Base-by-base conservation (phyloP, 2,329 filamentous ascomycete genomes). In the Monosporascus ibericus region DNA sequence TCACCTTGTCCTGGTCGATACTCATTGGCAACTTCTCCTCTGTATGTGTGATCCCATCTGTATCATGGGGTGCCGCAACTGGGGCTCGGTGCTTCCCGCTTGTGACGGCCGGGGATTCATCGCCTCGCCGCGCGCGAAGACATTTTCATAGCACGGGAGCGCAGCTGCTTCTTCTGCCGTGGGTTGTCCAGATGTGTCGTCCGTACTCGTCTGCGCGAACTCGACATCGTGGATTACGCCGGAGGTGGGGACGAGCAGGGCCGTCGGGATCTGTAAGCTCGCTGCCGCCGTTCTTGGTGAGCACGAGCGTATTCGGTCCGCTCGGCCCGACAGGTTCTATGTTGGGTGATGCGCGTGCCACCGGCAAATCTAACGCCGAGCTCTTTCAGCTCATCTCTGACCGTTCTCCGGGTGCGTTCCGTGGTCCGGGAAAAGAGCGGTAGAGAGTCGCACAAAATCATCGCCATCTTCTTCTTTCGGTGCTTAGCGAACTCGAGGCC, bases 211-310 rank as follows among this genome's bases (percentile, higher is more conserved):
- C 3, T 75, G 73, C 34, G 68, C 61, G 57, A 78, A 78, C 5
- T 63, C 59, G 1, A 72, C 74, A 65, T 81, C 81, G 76, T 71
- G 0, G n/a, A n/a, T n/a, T n/a, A n/a, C n/a, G n/a, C n/a, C n/a
- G n/a, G n/a, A n/a, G n/a, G n/a, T n/a, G n/a, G 78, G 76, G 15
- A 81, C 61, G 60, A 77, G 74, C 1, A 77, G 65, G 58, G 77
- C 73, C 0, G 73, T 64, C 15, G 61, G 63, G 48, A 80, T 62
- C 3, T 14, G 67, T 72, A 55, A 64, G 65, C 40, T 58, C 68
- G n/a, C 51, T 64, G 20, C 70, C 71, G 50, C 68, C 65, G 3
- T 63, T 57, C 39, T 58, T 59, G 11, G 59, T 65, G 5, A 75
- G 63, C 52, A 70, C 66, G 14, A 76, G 58, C n/a, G 65, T 46